These are phyloP conservation scores for Mycena albidolilacea DNA, from an alignment of 768 basidiomycete genomes.

Conservation along the genomic window DNA sequence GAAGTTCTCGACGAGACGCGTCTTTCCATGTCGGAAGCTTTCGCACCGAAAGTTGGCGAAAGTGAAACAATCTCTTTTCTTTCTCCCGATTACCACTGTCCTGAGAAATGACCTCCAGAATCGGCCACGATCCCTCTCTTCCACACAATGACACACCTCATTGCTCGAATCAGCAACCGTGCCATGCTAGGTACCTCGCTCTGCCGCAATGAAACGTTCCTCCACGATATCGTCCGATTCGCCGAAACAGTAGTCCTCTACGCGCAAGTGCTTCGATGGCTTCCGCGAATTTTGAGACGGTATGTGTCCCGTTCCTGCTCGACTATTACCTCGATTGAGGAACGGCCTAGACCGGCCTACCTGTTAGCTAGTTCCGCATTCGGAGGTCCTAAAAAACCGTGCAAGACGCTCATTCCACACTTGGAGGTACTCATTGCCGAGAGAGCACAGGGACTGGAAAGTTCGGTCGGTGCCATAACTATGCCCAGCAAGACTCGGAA, in stretches of 20 bases:
- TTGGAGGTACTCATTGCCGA: background rate
- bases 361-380: background rate
- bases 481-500: no score
- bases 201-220: background rate
- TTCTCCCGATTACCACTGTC: background rate
- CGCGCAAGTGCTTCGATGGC: background rate
- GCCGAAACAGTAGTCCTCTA: background rate
- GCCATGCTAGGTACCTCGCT: background rate
- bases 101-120: background rate
- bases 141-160: background rate
- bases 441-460: background rate
- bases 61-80: background rate
- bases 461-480: background rate
- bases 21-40: background rate
- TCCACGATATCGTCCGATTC: background rate
- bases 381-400: background rate
- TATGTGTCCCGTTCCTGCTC: background rate
- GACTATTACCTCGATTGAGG: background rate
- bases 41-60: background rate
- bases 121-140: background rate
- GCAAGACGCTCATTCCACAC: background rate
- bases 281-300: background rate
- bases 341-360: background rate
- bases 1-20: constrained; percentile 1
- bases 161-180: background rate